A percentile compares a stretch with the other conserved stretches of the same genome.
Evolutionary conservation across 192 early-diverging fungal species (phyloP).

Genomic region (Coemansia sp.): DNA sequence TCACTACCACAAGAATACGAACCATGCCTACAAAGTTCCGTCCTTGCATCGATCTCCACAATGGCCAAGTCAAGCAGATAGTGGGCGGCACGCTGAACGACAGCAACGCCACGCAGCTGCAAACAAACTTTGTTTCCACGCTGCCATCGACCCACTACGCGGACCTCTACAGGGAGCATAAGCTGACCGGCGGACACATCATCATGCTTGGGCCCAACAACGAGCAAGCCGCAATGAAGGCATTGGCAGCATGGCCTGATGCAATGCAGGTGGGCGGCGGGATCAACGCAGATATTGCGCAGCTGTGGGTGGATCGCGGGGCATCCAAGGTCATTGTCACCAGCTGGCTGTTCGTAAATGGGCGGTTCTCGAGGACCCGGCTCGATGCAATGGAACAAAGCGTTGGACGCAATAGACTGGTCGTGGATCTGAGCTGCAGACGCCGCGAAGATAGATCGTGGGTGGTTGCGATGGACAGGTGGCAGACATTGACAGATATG

Average conservation of each 20-base stretch:
- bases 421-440: slow-evolving; percentile 76
- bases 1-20: background rate
- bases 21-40: slow-evolving; percentile 60
- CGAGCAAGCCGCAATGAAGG: slow-evolving; percentile 79
- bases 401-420: slow-evolving; percentile 62
- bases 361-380: slow-evolving; percentile 66
- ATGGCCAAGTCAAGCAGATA: slow-evolving; percentile 98
- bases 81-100: slow-evolving; percentile 91
- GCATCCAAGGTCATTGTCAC: slow-evolving; percentile 97
- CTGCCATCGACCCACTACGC: slow-evolving; percentile 82
- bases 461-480: slow-evolving; percentile 97
- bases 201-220: slow-evolving; percentile 93
- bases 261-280: slow-evolving; percentile 95
- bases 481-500: slow-evolving; percentile 95
- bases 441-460: slow-evolving; percentile 57
- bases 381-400: slow-evolving; percentile 48
- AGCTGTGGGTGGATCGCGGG: slow-evolving; percentile 80
- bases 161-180: slow-evolving; percentile 69
- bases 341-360: slow-evolving; percentile 88
- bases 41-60: slow-evolving; percentile 98
- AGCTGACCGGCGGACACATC: slow-evolving; percentile 84
- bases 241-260: slow-evolving; percentile 81
- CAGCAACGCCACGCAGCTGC: slow-evolving; percentile 57
- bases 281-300: slow-evolving; percentile 83
- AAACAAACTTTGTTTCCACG: slow-evolving; percentile 93